Evolutionary conservation across 73 alveolate genomes (phyloP).

Genomic region (Paramecium pentaurelia): DNA sequence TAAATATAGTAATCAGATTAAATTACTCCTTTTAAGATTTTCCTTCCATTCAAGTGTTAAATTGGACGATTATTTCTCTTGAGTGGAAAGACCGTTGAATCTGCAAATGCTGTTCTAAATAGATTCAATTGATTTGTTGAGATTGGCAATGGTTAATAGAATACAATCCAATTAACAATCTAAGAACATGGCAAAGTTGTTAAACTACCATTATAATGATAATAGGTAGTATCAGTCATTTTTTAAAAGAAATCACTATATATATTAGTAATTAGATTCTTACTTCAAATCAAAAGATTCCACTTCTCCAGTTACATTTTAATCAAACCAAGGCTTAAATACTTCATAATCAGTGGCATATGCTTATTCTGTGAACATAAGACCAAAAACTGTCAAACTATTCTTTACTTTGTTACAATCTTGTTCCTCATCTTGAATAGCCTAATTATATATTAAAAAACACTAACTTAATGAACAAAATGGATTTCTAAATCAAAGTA

Average conservation of each 20-base stretch:
- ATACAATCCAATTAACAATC: slow-evolving; percentile 36
- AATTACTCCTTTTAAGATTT: background rate
- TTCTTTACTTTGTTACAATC: background rate
- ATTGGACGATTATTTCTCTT: background rate
- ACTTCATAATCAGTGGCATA: background rate
- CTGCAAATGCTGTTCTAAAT: background rate
- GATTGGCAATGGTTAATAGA: background rate
- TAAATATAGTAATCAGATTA: background rate
- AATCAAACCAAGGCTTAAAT: background rate
- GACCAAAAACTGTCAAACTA: background rate
- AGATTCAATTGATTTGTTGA: background rate
- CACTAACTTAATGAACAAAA: background rate
- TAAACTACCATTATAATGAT: background rate
- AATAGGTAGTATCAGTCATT: background rate
- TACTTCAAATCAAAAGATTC: background rate
- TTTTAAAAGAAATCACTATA: background rate
- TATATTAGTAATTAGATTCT: background rate
- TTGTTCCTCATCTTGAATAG: background rate
- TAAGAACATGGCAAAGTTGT: slow-evolving; percentile 30
- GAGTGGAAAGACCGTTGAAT: background rate
- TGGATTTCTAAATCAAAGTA: background rate
- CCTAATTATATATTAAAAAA: background rate
- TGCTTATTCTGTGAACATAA: background rate
- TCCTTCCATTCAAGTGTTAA: slow-evolving; percentile 7
- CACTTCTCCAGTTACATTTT: background rate